Conservation (phyloP, 495 filamentous ascomycete genomes). For the Ramalina peruviana region DNA sequence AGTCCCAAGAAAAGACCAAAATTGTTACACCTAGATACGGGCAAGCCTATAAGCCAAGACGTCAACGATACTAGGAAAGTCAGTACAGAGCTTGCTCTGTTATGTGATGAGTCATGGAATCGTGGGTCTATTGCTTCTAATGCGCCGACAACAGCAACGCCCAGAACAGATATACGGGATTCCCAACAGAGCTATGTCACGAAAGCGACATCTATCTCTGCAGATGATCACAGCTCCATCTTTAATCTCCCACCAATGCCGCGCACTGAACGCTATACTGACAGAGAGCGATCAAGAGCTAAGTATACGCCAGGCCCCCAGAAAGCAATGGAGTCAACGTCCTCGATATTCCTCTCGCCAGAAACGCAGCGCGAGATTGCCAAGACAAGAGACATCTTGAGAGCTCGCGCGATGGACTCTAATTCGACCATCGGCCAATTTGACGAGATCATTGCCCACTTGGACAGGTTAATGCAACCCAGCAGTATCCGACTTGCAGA, state of each 20-base stretch:
- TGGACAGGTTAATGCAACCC: constrained; percentile 47
- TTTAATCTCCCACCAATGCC: too few relatives aligned
- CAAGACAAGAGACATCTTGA: constrained; percentile 42
- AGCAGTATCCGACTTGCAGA: constrained; percentile 19
- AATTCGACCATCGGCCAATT: constrained; percentile 33
- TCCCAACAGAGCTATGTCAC: constrained; percentile 23
- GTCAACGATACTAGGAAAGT: constrained; percentile 51
- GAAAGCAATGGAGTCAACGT: too few relatives aligned
- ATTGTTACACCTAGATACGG: constrained; percentile 25
- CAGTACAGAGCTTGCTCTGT: constrained; percentile 50
- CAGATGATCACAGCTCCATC: constrained; percentile 11
- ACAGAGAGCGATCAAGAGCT: too few relatives aligned
- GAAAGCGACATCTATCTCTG: constrained; percentile 37
- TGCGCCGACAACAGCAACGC: constrained; percentile 29
- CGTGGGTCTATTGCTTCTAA: constrained; percentile 44
- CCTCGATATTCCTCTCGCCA: constrained; percentile 23
- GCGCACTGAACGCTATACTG: too few relatives aligned
- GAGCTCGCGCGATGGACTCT: constrained; percentile 30
- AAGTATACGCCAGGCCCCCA: too few relatives aligned
- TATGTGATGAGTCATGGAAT: constrained; percentile 77
- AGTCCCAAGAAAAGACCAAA: constrained; percentile 9
- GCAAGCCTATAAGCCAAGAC: constrained; percentile 29
- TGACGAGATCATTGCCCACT: constrained; percentile 43
- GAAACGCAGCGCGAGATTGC: constrained; percentile 38
- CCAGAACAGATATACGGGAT: constrained; percentile 22